phyloP scores from a whole-genome alignment of 768 basidiomycete species.

The Pleurotus salmoneostramineus region DNA sequence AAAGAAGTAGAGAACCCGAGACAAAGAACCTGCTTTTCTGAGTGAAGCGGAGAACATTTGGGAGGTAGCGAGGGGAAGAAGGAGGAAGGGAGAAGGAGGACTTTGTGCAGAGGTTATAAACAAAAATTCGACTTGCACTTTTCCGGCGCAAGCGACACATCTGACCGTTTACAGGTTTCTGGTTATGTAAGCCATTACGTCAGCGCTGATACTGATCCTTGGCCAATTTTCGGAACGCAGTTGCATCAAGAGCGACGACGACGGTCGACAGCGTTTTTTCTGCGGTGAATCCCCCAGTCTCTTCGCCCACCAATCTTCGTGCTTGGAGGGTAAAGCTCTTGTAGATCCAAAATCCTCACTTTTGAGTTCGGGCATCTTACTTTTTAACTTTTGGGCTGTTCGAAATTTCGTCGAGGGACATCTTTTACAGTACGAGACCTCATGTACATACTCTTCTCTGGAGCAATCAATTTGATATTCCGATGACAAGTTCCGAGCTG shows the following conservation, averaged over 20 bases:
- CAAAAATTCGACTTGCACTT: too few relatives aligned
- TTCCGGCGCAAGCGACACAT: too few relatives aligned
- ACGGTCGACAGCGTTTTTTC: constrained; percentile 49
- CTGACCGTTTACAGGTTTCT: too few relatives aligned
- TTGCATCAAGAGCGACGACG: constrained; percentile 68
- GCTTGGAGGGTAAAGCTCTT: constrained; percentile 50
- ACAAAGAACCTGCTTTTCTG: constrained; percentile 59
- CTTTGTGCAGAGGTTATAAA: too few relatives aligned
- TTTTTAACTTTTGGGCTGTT: constrained; percentile 41
- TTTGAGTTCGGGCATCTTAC: constrained; percentile 70
- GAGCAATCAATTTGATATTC: too few relatives aligned
- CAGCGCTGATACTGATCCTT: too few relatives aligned
- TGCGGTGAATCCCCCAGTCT: constrained; percentile 57
- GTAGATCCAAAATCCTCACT: constrained; percentile 60
- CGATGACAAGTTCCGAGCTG: constrained; percentile 10
- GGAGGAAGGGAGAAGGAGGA: background rate
- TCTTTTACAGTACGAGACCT: constrained; percentile 12
- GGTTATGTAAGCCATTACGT: too few relatives aligned
- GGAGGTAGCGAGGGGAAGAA: constrained; percentile 12
- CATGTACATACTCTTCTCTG: background rate
- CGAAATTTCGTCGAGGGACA: constrained; percentile 85
- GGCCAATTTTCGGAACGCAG: too few relatives aligned
- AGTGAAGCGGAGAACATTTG: constrained; percentile 62
- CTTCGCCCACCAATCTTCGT: constrained; percentile 43
- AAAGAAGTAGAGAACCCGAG: constrained; percentile 47